A percentile compares a stretch with the other conserved stretches of the same genome.
Conservation (phyloP, 106 monocot genomes). For the Dioscorea zingiberensis region DNA sequence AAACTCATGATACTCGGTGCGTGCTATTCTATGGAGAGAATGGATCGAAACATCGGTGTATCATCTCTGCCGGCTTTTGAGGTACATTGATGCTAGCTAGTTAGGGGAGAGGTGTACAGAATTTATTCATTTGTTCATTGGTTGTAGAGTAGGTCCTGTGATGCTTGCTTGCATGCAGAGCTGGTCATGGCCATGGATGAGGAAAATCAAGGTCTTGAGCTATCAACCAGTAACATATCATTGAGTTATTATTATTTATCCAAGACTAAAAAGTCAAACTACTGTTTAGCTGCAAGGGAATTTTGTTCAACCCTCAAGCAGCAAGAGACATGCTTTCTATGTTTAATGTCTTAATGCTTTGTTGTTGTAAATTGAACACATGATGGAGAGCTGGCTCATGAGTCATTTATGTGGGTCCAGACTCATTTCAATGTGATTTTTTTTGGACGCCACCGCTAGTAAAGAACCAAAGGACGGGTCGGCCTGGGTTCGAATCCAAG, state of each 20-base stretch:
- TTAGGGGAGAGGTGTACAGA: constrained; percentile 1
- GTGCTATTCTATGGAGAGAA: not conserved
- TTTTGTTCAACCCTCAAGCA: not conserved
- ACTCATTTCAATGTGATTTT: too few species aligned
- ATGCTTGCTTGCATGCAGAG: not conserved
- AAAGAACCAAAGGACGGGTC: too few species aligned
- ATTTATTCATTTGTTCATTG: constrained; percentile 13
- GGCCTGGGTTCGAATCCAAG: too few species aligned
- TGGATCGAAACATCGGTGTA: not conserved
- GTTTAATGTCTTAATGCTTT: too few species aligned
- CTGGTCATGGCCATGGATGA: not conserved
- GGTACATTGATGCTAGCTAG: not conserved
- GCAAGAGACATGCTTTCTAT: not conserved
- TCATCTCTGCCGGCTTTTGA: not conserved
- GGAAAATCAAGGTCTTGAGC: not conserved
- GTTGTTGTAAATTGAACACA: too few species aligned
- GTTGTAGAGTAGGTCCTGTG: constrained; percentile 1
- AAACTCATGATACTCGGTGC: not conserved
- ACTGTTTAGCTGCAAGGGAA: not conserved
- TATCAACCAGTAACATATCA: not conserved
- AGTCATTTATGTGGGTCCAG: too few species aligned
- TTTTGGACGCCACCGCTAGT: too few species aligned
- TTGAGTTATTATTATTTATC: not conserved
- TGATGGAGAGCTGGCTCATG: too few species aligned
- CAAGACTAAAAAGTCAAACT: too few species aligned